Conservation (phyloP, 2,329 filamentous ascomycete species). For the Trichoderma simmonsii region DNA sequence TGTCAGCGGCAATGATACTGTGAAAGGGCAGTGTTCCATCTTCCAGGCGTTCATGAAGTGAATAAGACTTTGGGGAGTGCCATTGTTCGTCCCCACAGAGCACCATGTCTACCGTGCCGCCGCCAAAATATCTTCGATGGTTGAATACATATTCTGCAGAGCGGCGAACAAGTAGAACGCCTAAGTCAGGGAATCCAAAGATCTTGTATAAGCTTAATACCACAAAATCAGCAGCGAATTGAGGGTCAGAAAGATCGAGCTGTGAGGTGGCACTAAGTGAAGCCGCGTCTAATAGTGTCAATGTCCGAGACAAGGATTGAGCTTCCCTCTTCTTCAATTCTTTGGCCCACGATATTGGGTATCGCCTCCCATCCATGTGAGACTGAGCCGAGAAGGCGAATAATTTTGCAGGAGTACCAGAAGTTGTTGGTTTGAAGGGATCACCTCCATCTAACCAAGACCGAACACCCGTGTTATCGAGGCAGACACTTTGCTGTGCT, state of each 20-base stretch:
- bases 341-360: slow-evolving; percentile 67
- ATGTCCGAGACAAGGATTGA: slow-evolving; percentile 38
- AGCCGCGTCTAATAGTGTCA: slow-evolving; percentile 80
- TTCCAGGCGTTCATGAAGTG: slow-evolving; percentile 78
- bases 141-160: slow-evolving; percentile 62
- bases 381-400: slow-evolving; percentile 91
- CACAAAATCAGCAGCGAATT: slow-evolving; percentile 73
- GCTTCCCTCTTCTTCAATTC: slow-evolving; percentile 37
- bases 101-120: slow-evolving; percentile 91
- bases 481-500: slow-evolving; percentile 62
- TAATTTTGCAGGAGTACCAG: slow-evolving; percentile 33
- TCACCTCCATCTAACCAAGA: slow-evolving; percentile 55
- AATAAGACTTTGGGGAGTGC: slow-evolving; percentile 71
- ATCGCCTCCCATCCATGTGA: slow-evolving; percentile 80
- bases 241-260: slow-evolving; percentile 63
- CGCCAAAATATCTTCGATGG: slow-evolving; percentile 79
- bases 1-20: slow-evolving; percentile 77
- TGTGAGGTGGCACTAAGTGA: slow-evolving; percentile 74
- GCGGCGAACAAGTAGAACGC: slow-evolving; percentile 78
- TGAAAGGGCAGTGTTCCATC: slow-evolving; percentile 91
- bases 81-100: slow-evolving; percentile 73
- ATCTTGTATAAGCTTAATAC: slow-evolving; percentile 93
- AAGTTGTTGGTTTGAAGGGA: slow-evolving; percentile 29
- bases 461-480: slow-evolving; percentile 62
- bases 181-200: slow-evolving; percentile 94